A percentile compares a stretch with the other conserved stretches of the same genome.
Evolutionary conservation across 1,139 yeast genomes (phyloP).

Genomic region (Sugiyamaella japonica): DNA sequence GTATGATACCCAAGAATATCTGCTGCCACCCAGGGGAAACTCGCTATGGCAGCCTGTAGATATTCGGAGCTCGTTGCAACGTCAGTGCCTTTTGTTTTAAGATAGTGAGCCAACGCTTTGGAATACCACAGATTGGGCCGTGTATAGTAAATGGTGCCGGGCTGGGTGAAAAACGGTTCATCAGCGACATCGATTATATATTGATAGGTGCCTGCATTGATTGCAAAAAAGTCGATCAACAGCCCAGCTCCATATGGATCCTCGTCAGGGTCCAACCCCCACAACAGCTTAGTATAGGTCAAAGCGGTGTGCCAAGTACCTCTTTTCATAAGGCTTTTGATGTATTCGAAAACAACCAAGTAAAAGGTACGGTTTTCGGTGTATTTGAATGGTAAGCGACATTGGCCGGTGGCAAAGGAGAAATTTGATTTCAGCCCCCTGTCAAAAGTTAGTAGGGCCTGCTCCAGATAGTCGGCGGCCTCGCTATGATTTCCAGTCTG

Average conservation of each 20-base stretch:
- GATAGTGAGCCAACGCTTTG: conserved; percentile 56
- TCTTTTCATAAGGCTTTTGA: conserved; percentile 68
- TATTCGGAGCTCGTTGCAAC: conserved; percentile 56
- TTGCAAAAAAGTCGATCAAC: conserved; percentile 77
- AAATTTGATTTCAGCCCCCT: conserved; percentile 57
- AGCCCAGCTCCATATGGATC: conserved; percentile 86
- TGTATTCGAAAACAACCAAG: conserved; percentile 69
- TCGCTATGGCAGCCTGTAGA: conserved; percentile 52
- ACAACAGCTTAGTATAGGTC: conserved; percentile 66
- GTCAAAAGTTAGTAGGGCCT: conserved; percentile 78
- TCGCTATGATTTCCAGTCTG: conserved; percentile 63
- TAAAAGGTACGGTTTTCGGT: conserved; percentile 78
- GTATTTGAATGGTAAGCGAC: conserved; percentile 73
- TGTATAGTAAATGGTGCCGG: conserved; percentile 55
- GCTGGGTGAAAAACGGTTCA: conserved; percentile 39
- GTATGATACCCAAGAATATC: conserved; percentile 50
- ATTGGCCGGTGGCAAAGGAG: conserved; percentile 50
- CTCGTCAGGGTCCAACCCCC: conserved; percentile 70
- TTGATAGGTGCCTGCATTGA: conserved; percentile 63
- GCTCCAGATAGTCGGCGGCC: conserved; percentile 65
- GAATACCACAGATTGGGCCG: conserved; percentile 78
- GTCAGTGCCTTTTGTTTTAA: conserved; percentile 25
- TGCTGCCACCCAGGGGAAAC: conserved; percentile 62
- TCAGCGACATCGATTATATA: conserved; percentile 56
- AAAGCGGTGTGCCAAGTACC: conserved; percentile 79